Conservation (phyloP, 371 early-diverging fungal species). For the Mucor saturninus region DNA sequence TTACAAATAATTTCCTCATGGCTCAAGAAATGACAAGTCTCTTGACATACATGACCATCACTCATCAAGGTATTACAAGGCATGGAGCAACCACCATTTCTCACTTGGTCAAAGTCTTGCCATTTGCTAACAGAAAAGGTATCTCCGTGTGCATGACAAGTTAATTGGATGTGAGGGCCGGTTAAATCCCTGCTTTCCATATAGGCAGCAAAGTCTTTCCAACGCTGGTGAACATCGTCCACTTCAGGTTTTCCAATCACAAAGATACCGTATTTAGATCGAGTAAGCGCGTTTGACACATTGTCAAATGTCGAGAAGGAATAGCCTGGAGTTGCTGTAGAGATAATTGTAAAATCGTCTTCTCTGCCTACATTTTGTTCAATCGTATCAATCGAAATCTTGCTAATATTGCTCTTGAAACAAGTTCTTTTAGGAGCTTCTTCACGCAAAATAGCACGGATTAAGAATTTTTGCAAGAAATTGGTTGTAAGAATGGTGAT, state of each 20-base stretch:
- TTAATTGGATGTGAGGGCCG: slow-evolving; percentile 8
- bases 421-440: slow-evolving; percentile 26
- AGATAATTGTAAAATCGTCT: slow-evolving; percentile 30
- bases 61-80: slow-evolving; percentile 36
- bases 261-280: slow-evolving; percentile 44
- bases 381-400: slow-evolving; percentile 24
- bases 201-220: slow-evolving; percentile 33
- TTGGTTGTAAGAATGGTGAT: slow-evolving; percentile 30
- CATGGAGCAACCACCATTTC: slow-evolving; percentile 44
- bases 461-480: slow-evolving; percentile 30
- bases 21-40: slow-evolving; percentile 41
- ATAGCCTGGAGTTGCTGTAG: slow-evolving; percentile 30
- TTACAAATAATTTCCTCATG: slow-evolving; percentile 34
- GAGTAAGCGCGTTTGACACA: slow-evolving; percentile 37
- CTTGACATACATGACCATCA: slow-evolving; percentile 47
- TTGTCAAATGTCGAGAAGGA: slow-evolving; percentile 13
- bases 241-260: slow-evolving; percentile 36
- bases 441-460: slow-evolving; percentile 18
- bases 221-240: slow-evolving; percentile 18
- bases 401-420: slow-evolving; percentile 10
- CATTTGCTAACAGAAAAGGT: slow-evolving; percentile 19
- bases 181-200: slow-evolving; percentile 22
- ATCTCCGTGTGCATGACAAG: slow-evolving; percentile 18
- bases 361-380: slow-evolving; percentile 36
- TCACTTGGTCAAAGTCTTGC: slow-evolving; percentile 33